Percentiles rank a stretch among this genome's conserved stretches.
Conservation (phyloP, 352 stramenopile genomes). For the Globisporangium apiculatum region DNA sequence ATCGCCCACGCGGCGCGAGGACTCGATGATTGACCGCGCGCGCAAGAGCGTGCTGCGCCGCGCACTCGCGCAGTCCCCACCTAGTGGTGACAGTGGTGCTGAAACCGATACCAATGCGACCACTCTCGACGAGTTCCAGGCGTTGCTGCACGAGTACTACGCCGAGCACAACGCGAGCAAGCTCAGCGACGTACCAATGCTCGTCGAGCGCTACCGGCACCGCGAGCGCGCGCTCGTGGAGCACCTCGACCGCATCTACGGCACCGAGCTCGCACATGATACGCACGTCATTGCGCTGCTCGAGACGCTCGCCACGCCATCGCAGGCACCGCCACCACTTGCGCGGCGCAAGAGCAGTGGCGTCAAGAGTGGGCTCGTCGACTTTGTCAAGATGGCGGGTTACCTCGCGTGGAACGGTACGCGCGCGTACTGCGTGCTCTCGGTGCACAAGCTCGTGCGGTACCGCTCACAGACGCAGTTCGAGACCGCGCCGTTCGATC, state of each 20-base stretch:
- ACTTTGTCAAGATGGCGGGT: slow-evolving; percentile 36
- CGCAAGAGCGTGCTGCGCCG: slow-evolving; percentile 11
- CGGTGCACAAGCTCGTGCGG: slow-evolving; percentile 44
- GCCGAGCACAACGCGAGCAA: slow-evolving; percentile 54
- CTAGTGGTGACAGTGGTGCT: not conserved
- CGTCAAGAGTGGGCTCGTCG: slow-evolving; percentile 25
- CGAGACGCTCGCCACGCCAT: slow-evolving; percentile 7
- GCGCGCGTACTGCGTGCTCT: slow-evolving; percentile 36
- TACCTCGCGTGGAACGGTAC: slow-evolving; percentile 36
- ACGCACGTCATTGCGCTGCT: slow-evolving; percentile 24
- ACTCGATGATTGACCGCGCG: slow-evolving; percentile 18
- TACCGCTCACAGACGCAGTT: slow-evolving; percentile 35
- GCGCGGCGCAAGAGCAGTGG: slow-evolving; percentile 18
- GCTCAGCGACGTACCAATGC: slow-evolving; percentile 45
- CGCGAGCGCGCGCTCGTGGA: slow-evolving; percentile 47
- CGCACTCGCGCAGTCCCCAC: not conserved
- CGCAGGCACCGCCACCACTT: not conserved
- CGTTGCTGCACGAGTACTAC: slow-evolving; percentile 46
- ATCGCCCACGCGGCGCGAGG: slow-evolving; percentile 19
- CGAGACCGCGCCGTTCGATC: slow-evolving; percentile 27
- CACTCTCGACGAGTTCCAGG: slow-evolving; percentile 17
- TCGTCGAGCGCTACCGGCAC: slow-evolving; percentile 35
- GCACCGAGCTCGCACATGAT: slow-evolving; percentile 32
- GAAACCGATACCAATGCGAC: not conserved
- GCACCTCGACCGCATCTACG: slow-evolving; percentile 67